Evolutionary conservation across 1,284 basidiomycete genomes (phyloP).

Genomic region (Irpex sp.): DNA sequence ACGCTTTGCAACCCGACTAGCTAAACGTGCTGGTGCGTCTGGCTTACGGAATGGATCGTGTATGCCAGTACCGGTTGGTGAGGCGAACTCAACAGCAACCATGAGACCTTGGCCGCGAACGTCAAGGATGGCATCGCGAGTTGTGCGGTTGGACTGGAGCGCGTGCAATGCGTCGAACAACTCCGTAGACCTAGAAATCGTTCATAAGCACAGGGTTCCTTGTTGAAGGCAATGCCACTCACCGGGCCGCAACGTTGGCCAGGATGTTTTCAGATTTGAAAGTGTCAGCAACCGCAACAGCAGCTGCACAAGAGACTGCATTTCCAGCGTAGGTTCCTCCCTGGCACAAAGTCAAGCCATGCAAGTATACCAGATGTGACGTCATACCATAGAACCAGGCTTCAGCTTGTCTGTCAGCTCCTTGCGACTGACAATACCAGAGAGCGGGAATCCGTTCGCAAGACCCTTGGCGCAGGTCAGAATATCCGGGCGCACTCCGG

Average conservation of each 20-base stretch:
- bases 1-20: slow-evolving; percentile 70
- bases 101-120: slow-evolving; percentile 77
- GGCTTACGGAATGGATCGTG: slow-evolving; percentile 39
- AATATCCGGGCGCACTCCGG: slow-evolving; percentile 82
- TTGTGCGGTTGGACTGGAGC: slow-evolving; percentile 45
- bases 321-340: slow-evolving; percentile 92
- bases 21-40: slow-evolving; percentile 56
- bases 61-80: slow-evolving; percentile 39
- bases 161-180: slow-evolving; percentile 58
- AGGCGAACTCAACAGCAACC: slow-evolving; percentile 77
- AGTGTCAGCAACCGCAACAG: slow-evolving; percentile 72
- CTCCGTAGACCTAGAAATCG: slow-evolving; percentile 57
- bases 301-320: slow-evolving; percentile 85
- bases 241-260: slow-evolving; percentile 73
- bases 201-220: background rate
- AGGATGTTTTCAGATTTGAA: slow-evolving; percentile 76
- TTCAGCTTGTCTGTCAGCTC: slow-evolving; percentile 79
- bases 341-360: slow-evolving; percentile 29
- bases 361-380: background rate
- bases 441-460: slow-evolving; percentile 92
- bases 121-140: slow-evolving; percentile 61
- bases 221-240: slow-evolving; percentile 12
- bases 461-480: slow-evolving; percentile 90
- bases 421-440: slow-evolving; percentile 77
- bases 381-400: slow-evolving; percentile 71